Percentiles rank a stretch among this genome's conserved stretches.
Conservation (phyloP, 345 rosid species). For the Brassica incana region DNA sequence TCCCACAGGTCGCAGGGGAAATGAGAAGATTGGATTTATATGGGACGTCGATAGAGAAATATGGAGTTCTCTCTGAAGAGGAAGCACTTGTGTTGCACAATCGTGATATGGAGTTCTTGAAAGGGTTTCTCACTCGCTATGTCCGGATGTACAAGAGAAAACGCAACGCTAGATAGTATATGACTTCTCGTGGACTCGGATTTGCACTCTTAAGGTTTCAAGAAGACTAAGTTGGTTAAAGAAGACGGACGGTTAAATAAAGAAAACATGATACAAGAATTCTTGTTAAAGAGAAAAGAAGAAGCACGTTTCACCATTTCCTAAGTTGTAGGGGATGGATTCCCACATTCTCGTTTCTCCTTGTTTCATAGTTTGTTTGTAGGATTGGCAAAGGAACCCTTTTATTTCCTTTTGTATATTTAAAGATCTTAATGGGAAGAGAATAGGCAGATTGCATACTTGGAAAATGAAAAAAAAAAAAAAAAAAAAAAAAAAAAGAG, state of each 20-base stretch:
- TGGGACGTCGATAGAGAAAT: slow-evolving; percentile 31
- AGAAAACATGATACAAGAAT: too few species aligned
- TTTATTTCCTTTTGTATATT: too few species aligned
- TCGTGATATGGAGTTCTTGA: slow-evolving; percentile 16
- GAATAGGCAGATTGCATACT: too few species aligned
- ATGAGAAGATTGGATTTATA: slow-evolving; percentile 24
- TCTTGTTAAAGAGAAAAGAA: background rate
- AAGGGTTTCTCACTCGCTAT: slow-evolving; percentile 8
- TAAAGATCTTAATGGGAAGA: too few species aligned
- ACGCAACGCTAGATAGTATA: background rate
- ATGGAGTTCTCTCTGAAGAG: slow-evolving; percentile 14
- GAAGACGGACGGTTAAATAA: too few species aligned
- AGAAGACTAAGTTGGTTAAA: background rate
- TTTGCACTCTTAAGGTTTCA: background rate
- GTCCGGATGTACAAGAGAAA: slow-evolving; percentile 13
- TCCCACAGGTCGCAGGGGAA: slow-evolving; percentile 19
- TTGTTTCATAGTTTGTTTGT: too few species aligned
- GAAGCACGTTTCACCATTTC: background rate
- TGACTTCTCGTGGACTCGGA: background rate
- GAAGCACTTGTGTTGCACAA: slow-evolving; percentile 2
- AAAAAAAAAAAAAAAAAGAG: too few species aligned
- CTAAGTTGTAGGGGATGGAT: background rate
- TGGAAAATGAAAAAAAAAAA: too few species aligned
- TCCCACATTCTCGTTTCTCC: too few species aligned
- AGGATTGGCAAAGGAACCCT: too few species aligned